A percentile compares a stretch with the other conserved stretches of the same genome.
Conservation (phyloP, 2,329 filamentous ascomycete genomes). For the Scytalidium sp. region DNA sequence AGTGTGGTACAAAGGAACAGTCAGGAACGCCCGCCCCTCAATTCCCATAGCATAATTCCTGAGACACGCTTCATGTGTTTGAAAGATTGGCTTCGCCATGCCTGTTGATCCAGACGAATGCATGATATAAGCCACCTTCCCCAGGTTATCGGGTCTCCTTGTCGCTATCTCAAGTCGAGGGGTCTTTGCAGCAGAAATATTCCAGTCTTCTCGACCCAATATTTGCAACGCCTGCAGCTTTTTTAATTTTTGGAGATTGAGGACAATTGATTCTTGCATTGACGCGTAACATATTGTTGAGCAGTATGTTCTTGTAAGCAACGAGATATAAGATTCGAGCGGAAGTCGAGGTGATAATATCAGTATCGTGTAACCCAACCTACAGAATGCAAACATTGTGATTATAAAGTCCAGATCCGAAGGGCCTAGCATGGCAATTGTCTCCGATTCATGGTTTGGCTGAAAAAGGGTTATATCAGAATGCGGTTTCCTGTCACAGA, state of each 20-base stretch:
- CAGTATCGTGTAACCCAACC: slow-evolving; percentile 50
- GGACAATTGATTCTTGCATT: slow-evolving; percentile 6
- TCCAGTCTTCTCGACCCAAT: slow-evolving; percentile 11
- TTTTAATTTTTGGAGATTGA: slow-evolving; percentile 8
- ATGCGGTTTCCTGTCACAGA: not conserved
- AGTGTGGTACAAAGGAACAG: slow-evolving; percentile 57
- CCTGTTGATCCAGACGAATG: slow-evolving; percentile 49
- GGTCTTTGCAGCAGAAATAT: slow-evolving; percentile 9
- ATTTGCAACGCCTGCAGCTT: slow-evolving; percentile 20
- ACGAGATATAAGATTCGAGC: slow-evolving; percentile 43
- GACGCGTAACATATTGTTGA: slow-evolving; percentile 10
- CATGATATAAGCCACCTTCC: slow-evolving; percentile 25
- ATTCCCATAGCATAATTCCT: slow-evolving; percentile 29
- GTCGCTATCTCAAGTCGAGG: slow-evolving; percentile 8
- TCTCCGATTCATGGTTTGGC: not conserved
- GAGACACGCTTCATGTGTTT: slow-evolving; percentile 36
- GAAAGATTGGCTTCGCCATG: slow-evolving; percentile 58
- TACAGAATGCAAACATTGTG: slow-evolving; percentile 47
- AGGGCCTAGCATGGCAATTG: no score
- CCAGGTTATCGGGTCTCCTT: not conserved
- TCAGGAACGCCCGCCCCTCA: slow-evolving; percentile 39
- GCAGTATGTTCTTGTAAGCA: slow-evolving; percentile 39
- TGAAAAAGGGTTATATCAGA: not conserved
- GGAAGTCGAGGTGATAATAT: slow-evolving; percentile 53
- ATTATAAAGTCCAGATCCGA: slow-evolving; percentile 45